phyloP scores from a whole-genome alignment of 129 eudicot species.

The Centrapalus pauciflorus region DNA sequence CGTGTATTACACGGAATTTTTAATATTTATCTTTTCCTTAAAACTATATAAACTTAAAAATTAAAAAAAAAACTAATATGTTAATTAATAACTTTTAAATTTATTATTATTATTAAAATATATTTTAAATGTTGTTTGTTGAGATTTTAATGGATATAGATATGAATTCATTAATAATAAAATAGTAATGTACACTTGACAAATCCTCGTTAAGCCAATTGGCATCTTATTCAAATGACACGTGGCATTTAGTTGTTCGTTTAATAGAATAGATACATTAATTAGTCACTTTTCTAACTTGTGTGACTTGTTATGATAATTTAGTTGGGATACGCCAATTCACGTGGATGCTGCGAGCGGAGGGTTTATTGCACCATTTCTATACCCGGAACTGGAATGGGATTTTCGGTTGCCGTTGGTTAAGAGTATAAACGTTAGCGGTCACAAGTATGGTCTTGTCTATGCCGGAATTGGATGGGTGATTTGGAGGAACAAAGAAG shows the following conservation, averaged over 20 bases:
- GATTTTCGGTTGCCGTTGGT: constrained; percentile 79
- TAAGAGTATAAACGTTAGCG: constrained; percentile 86
- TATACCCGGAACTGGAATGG: constrained; percentile 85
- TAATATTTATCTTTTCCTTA: background rate
- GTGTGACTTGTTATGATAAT: constrained; percentile 8
- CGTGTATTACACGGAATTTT: too few relatives aligned
- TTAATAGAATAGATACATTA: too few relatives aligned
- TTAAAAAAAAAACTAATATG: too few relatives aligned
- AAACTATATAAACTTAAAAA: too few relatives aligned
- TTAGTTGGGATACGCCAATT: constrained; percentile 83
- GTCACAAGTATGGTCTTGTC: constrained; percentile 89
- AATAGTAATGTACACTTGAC: too few relatives aligned
- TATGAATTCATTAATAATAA: too few relatives aligned
- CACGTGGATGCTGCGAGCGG: constrained; percentile 97
- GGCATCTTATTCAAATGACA: too few relatives aligned
- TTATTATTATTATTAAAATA: background rate
- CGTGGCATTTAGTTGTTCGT: too few relatives aligned
- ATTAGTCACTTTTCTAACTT: too few relatives aligned
- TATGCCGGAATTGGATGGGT: constrained; percentile 91
- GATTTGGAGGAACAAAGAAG: constrained; percentile 83
- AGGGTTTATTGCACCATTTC: constrained; percentile 82
- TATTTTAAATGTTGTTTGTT: too few relatives aligned
- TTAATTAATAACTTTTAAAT: background rate
- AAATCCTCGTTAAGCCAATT: too few relatives aligned
- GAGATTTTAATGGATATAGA: too few relatives aligned